Evolutionary conservation across 2,329 filamentous ascomycete species (phyloP).

Genomic region (Paecilomyces variotii): DNA sequence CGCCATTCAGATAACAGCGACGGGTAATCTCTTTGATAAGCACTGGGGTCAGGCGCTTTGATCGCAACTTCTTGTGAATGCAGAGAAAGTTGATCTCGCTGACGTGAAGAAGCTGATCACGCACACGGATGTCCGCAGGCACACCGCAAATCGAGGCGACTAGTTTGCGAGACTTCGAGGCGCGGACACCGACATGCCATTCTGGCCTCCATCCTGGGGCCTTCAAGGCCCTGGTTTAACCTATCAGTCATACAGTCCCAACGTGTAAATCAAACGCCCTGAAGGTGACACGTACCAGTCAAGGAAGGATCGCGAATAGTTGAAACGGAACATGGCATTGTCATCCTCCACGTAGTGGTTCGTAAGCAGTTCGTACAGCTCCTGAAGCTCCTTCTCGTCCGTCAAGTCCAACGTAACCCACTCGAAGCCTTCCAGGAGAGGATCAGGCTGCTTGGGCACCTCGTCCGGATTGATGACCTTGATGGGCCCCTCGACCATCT

Average conservation of each 20-base stretch:
- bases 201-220: conserved; percentile 87
- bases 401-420: conserved; percentile 88
- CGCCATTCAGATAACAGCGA: conserved; percentile 73
- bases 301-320: conserved; percentile 82
- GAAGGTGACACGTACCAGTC: conserved; percentile 58
- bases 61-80: conserved; percentile 93
- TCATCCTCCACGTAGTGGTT: conserved; percentile 97
- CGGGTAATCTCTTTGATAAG: conserved; percentile 97
- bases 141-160: conserved; percentile 95
- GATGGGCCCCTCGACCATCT: conserved; percentile 71
- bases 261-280: not conserved
- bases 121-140: conserved; percentile 73
- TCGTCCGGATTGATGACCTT: conserved; percentile 69
- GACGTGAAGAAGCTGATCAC: conserved; percentile 64
- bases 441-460: conserved; percentile 67
- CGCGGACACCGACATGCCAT: conserved; percentile 92
- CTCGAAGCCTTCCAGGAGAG: conserved; percentile 76
- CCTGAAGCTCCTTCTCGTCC: conserved; percentile 68
- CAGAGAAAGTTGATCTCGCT: conserved; percentile 98
- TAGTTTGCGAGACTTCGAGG: conserved; percentile 71
- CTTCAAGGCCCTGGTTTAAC: conserved; percentile 67
- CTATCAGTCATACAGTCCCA: not conserved
- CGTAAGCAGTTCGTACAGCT: conserved; percentile 84
- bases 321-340: conserved; percentile 95
- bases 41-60: conserved; percentile 84